A percentile compares a stretch with the other conserved stretches of the same genome.
These are phyloP conservation scores for Naganishia sp. DNA, from an alignment of 1,284 basidiomycete species.

Conservation along the genomic window DNA sequence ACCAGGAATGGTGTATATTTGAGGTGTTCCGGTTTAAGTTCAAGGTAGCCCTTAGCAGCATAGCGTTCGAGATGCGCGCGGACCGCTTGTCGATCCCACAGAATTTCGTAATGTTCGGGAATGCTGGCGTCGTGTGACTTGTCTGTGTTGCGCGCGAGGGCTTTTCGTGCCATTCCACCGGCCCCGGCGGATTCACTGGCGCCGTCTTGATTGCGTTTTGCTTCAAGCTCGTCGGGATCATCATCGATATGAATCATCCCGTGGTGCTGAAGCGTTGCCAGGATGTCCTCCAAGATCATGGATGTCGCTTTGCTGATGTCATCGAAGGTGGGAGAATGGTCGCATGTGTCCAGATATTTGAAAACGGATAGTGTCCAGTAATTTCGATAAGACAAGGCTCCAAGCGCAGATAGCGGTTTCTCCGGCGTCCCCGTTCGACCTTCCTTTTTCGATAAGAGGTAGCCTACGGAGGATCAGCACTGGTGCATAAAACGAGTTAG, in stretches of 20 bases:
- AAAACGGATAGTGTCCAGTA: conserved; percentile 95
- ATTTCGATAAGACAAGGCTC: conserved; percentile 86
- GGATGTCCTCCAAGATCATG: conserved; percentile 89
- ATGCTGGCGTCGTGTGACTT: conserved; percentile 52
- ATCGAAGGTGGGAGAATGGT: conserved; percentile 63
- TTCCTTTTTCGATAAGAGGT: conserved; percentile 94
- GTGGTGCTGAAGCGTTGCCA: conserved; percentile 72
- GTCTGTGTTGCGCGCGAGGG: conserved; percentile 32
- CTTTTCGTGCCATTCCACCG: conserved; percentile 33
- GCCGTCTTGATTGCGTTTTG: conserved; percentile 17
- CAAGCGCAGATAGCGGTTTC: conserved; percentile 85
- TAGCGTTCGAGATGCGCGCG: conserved; percentile 67
- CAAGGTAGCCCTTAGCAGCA: conserved; percentile 78
- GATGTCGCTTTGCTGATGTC: conserved; percentile 85
- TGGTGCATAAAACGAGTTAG: too few species aligned
- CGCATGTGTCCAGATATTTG: conserved; percentile 66
- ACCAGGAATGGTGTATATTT: conserved; percentile 95
- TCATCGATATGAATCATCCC: conserved; percentile 67
- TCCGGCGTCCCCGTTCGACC: conserved; percentile 83
- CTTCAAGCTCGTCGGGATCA: conserved; percentile 23
- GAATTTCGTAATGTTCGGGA: conserved; percentile 75
- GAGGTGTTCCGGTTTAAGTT: conserved; percentile 78
- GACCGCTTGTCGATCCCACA: conserved; percentile 71
- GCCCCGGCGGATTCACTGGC: conserved; percentile 18
- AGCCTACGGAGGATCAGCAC: conserved; percentile 62